phyloP scores from a whole-genome alignment of 495 filamentous ascomycete species.

The Sphaerosporella brunnea region DNA sequence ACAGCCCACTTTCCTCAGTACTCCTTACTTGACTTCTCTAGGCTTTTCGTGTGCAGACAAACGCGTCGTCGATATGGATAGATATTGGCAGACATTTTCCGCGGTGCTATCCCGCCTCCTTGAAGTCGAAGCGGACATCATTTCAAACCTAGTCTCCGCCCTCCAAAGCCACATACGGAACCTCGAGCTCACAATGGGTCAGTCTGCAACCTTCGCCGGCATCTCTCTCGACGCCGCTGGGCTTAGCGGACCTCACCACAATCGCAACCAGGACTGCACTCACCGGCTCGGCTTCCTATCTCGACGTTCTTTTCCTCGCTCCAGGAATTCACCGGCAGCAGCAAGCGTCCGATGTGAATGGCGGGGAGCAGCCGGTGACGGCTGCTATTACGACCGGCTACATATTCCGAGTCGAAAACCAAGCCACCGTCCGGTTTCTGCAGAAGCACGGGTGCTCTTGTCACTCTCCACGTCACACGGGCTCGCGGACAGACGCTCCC shows the following conservation, averaged over 20 bases:
- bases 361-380: slow-evolving; percentile 23
- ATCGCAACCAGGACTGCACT: slow-evolving; percentile 37
- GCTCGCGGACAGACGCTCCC: background rate
- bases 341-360: slow-evolving; percentile 29
- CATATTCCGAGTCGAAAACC: slow-evolving; percentile 36
- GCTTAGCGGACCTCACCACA: slow-evolving; percentile 40
- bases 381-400: slow-evolving; percentile 28
- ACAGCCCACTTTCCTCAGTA: too few relatives aligned
- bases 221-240: slow-evolving; percentile 33
- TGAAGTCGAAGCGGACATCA: too few relatives aligned
- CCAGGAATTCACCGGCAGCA: slow-evolving; percentile 46
- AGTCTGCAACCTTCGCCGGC: background rate
- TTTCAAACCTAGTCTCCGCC: too few relatives aligned
- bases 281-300: slow-evolving; percentile 34
- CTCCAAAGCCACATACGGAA: too few relatives aligned
- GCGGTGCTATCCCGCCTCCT: too few relatives aligned
- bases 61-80: too few relatives aligned
- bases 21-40: too few relatives aligned
- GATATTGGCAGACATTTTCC: too few relatives aligned
- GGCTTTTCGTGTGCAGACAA: too few relatives aligned
- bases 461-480: slow-evolving; percentile 30
- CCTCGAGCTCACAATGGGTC: too few relatives aligned
- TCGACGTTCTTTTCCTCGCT: slow-evolving; percentile 38
- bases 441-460: slow-evolving; percentile 30
- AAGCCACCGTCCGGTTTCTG: slow-evolving; percentile 36